Percentiles rank a stretch among this genome's conserved stretches.
Evolutionary conservation across 805 yeast genomes (phyloP).

Genomic region (Saccharomycopsis javanensis): DNA sequence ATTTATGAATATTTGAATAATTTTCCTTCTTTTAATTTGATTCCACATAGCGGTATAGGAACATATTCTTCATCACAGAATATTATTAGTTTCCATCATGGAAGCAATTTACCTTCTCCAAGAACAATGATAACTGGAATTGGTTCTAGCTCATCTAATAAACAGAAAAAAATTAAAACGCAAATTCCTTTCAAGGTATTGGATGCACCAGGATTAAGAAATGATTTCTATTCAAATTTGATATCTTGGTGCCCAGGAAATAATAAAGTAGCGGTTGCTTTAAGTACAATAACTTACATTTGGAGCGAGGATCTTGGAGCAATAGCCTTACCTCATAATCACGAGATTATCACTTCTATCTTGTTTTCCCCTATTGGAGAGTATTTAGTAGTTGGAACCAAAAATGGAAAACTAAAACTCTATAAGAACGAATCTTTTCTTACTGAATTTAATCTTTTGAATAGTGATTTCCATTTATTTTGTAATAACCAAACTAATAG

Average conservation of each 20-base stretch:
- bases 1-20: background rate
- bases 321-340: conserved; percentile 30
- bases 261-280: conserved; percentile 53
- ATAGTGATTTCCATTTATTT: background rate
- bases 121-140: conserved; percentile 5
- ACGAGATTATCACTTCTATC: conserved; percentile 40
- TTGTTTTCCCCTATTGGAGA: conserved; percentile 45
- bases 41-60: conserved; percentile 1
- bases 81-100: conserved; percentile 18
- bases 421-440: conserved; percentile 29
- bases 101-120: conserved; percentile 16
- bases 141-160: conserved; percentile 13
- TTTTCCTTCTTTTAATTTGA: background rate
- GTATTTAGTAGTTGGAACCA: conserved; percentile 46
- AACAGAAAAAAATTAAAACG: conserved; percentile 26
- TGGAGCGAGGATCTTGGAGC: conserved; percentile 52
- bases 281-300: conserved; percentile 45
- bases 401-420: conserved; percentile 42
- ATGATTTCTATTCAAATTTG: conserved; percentile 71
- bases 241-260: conserved; percentile 57
- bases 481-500: background rate
- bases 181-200: conserved; percentile 41
- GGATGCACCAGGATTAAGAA: conserved; percentile 62
- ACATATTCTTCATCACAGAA: background rate
- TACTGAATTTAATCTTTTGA: conserved; percentile 14